These are phyloP conservation scores for Ophiostoma montium DNA, from an alignment of 2,329 filamentous ascomycete species.

Conservation along the genomic window DNA sequence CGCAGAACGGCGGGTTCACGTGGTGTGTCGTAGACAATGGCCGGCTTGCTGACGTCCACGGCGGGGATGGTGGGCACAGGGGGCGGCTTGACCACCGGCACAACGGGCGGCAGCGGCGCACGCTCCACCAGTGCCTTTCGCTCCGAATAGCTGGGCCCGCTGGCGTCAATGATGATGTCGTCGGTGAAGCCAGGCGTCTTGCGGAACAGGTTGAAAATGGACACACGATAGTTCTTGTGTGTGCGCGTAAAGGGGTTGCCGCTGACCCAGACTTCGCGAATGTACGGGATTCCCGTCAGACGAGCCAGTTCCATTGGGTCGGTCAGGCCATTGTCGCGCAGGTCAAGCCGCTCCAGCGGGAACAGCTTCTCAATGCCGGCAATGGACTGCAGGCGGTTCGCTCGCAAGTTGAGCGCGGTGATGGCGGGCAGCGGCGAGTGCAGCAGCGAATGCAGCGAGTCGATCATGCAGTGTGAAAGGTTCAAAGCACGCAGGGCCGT, in stretches of 20 bases:
- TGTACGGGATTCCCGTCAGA: conserved; percentile 78
- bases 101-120: conserved; percentile 57
- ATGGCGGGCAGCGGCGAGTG: conserved; percentile 84
- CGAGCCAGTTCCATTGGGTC: conserved; percentile 85
- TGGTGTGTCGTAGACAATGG: conserved; percentile 39
- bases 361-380: conserved; percentile 81
- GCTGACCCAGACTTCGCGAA: conserved; percentile 82
- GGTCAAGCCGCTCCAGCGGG: conserved; percentile 77
- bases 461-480: conserved; percentile 94
- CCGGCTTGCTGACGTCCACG: conserved; percentile 53
- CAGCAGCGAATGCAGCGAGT: conserved; percentile 74
- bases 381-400: conserved; percentile 74
- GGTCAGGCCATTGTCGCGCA: conserved; percentile 80
- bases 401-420: conserved; percentile 79
- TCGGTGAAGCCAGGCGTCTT: conserved; percentile 79
- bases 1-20: conserved; percentile 38
- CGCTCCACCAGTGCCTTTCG: conserved; percentile 73
- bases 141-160: conserved; percentile 72
- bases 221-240: conserved; percentile 70
- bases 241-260: conserved; percentile 87
- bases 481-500: conserved; percentile 86
- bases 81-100: conserved; percentile 63
- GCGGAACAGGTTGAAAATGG: conserved; percentile 93
- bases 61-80: conserved; percentile 43
- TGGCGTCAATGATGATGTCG: conserved; percentile 78